A percentile compares a stretch with the other conserved stretches of the same genome.
These are phyloP conservation scores for Coix lacrymajobi DNA, from an alignment of 176 grass and related monocot species.

Conservation along the genomic window DNA sequence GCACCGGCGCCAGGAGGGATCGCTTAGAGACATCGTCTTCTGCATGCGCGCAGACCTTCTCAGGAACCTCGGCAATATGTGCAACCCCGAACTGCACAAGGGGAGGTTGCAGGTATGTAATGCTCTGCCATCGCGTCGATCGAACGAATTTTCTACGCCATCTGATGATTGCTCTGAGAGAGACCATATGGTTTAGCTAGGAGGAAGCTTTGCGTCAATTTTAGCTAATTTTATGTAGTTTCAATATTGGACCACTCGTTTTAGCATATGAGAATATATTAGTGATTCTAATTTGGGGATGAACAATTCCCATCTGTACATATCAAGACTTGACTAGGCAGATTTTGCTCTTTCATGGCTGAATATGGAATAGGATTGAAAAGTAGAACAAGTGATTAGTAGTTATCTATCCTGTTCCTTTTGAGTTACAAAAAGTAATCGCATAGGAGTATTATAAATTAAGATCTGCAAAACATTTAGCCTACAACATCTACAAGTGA, in stretches of 20 bases:
- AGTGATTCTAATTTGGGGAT: not conserved
- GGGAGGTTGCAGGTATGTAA: slow-evolving; percentile 80
- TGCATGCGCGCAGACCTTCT: slow-evolving; percentile 83
- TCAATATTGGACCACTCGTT: not conserved
- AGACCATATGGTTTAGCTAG: not conserved
- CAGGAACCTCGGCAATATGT: slow-evolving; percentile 91
- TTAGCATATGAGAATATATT: not conserved
- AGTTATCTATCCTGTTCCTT: not conserved
- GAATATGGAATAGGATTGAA: not conserved
- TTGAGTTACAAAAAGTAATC: not conserved
- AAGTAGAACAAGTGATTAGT: not conserved
- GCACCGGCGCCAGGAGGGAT: slow-evolving; percentile 59
- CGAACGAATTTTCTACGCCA: not conserved
- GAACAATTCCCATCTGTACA: not conserved
- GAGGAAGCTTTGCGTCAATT: not conserved
- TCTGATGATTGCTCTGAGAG: not conserved
- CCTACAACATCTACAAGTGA: not conserved
- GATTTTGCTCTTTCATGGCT: not conserved
- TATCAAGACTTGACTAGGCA: not conserved
- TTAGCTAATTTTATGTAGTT: not conserved
- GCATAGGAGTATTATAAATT: not conserved
- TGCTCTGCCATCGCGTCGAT: not conserved
- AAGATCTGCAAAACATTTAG: not conserved
- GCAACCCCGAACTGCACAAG: slow-evolving; percentile 83
- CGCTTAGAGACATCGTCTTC: slow-evolving; percentile 86